Conservation (phyloP, 148 eudicot genomes). For the Fagopyrum esculentum region DNA sequence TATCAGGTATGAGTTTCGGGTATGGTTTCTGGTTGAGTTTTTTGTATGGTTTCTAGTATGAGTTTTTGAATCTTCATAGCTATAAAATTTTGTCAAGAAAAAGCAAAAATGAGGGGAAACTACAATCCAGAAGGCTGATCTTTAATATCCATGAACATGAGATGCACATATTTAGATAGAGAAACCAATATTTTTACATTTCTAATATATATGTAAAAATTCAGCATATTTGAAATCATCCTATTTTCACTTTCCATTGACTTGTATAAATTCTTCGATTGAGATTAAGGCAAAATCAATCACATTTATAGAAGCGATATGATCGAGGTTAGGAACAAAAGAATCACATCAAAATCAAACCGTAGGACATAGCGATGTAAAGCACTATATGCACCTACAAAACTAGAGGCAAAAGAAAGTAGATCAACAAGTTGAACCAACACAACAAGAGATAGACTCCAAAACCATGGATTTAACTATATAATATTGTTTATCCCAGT, state of each 20-base stretch:
- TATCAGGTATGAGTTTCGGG: no score
- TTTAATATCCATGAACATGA: neutral
- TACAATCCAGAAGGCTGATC: neutral
- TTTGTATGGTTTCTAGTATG: no score
- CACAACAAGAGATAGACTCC: no score
- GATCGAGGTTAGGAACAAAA: neutral
- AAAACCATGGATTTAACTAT: no score
- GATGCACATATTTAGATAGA: neutral
- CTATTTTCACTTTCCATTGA: neutral
- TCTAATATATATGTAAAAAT: neutral
- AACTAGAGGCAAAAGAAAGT: no score
- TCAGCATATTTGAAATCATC: neutral
- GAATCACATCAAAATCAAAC: neutral
- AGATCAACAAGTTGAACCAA: no score
- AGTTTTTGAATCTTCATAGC: constrained; percentile 18
- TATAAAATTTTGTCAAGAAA: constrained; percentile 12
- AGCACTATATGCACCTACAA: no score
- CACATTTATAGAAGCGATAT: neutral
- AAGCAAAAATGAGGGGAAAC: neutral
- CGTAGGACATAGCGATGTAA: no score
- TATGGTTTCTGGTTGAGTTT: no score
- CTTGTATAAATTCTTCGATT: neutral
- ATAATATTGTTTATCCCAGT: no score
- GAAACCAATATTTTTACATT: neutral
- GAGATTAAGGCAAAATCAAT: neutral